Conservation (phyloP, 2,329 filamentous ascomycete genomes). For the Fusarium cicatricum region DNA sequence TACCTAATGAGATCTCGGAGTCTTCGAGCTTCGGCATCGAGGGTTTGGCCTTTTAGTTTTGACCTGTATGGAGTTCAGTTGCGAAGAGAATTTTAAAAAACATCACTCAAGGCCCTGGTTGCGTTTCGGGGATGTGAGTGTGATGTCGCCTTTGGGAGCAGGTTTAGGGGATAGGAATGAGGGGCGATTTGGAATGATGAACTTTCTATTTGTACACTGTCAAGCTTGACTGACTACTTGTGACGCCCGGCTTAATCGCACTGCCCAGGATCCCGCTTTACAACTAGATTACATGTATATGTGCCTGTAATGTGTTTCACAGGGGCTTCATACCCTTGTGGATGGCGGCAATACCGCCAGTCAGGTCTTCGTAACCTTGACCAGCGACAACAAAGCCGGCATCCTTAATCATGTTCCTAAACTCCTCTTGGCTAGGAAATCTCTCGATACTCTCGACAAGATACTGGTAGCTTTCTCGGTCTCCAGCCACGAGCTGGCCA, state of each 20-base stretch:
- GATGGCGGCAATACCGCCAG: constrained; percentile 91
- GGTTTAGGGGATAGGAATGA: constrained; percentile 26
- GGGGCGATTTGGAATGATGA: constrained; percentile 35
- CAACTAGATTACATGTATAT: constrained; percentile 37
- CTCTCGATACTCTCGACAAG: constrained; percentile 96
- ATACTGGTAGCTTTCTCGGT: constrained; percentile 97
- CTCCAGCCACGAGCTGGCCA: constrained; percentile 91
- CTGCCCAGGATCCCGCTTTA: constrained; percentile 13
- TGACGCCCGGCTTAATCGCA: constrained; percentile 19
- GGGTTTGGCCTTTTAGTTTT: constrained; percentile 45
- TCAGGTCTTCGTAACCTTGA: constrained; percentile 87
- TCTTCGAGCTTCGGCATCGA: constrained; percentile 39
- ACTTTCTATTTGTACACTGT: constrained; percentile 40
- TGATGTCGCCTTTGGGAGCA: constrained; percentile 27
- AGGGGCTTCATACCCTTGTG: constrained; percentile 93
- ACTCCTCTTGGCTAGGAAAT: constrained; percentile 88
- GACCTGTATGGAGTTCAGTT: constrained; percentile 46
- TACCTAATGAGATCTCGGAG: constrained; percentile 50
- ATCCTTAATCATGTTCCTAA: constrained; percentile 80
- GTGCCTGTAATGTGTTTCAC: constrained; percentile 26
- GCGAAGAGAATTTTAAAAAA: constrained; percentile 42
- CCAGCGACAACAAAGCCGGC: constrained; percentile 89
- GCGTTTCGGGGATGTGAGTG: constrained; percentile 28
- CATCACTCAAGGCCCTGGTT: constrained; percentile 40
- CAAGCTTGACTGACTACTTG: constrained; percentile 20